phyloP scores from a whole-genome alignment of 176 grass and related monocot genomes.

The Miscanthus lutarioriparius region DNA sequence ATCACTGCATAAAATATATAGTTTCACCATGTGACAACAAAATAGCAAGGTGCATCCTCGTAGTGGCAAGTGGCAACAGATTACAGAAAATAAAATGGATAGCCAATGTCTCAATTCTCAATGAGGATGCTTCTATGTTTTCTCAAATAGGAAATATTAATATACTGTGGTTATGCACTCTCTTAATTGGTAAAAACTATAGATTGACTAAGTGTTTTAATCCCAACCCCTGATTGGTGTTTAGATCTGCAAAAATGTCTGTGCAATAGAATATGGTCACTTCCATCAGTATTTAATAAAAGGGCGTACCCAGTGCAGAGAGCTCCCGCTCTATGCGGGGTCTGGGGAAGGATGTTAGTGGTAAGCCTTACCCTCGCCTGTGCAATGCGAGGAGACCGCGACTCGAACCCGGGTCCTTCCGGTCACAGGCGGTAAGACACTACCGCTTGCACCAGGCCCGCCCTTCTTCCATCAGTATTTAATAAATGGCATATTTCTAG shows the following conservation, averaged over 20 bases:
- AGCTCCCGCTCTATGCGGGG: no score
- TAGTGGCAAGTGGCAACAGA: neutral
- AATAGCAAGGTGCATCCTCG: neutral
- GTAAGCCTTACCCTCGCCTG: no score
- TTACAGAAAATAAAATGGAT: conserved; percentile 14
- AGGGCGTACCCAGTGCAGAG: no score
- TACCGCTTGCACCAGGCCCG: no score
- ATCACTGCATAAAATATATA: conserved; percentile 13
- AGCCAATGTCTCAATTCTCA: neutral
- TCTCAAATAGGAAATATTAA: conserved; percentile 3
- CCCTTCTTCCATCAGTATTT: neutral
- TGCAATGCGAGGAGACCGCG: no score
- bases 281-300: neutral
- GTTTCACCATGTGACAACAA: neutral
- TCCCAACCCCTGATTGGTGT: neutral
- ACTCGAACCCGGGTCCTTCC: no score
- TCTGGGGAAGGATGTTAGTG: no score
- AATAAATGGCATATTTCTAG: neutral
- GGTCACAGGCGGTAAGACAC: no score
- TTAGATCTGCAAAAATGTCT: neutral
- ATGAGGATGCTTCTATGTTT: conserved; percentile 4
- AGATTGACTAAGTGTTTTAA: conserved; percentile 5
- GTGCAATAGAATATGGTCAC: conserved; percentile 20
- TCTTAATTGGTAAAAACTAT: conserved; percentile 9
- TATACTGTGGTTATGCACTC: neutral